phyloP scores from a whole-genome alignment of 805 yeast species.

The Teunomyces stri region DNA sequence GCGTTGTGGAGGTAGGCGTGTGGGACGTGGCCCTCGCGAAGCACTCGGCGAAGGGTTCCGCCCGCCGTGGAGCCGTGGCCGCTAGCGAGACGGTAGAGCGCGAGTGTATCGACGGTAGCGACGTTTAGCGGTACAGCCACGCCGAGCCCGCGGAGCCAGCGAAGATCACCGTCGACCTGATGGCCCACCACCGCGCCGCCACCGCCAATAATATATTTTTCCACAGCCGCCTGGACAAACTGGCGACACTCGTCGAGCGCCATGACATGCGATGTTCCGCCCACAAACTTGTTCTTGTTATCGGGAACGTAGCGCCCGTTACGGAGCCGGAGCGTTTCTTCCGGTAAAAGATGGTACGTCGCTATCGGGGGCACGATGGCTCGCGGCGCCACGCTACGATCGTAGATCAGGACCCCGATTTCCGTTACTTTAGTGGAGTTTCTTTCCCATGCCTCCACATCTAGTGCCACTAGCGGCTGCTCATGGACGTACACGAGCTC shows the following conservation, averaged over 20 bases:
- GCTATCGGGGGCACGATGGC: constrained; percentile 15
- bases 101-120: constrained; percentile 19
- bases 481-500: constrained; percentile 19
- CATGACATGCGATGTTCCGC: constrained; percentile 21
- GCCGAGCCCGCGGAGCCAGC: constrained; percentile 15
- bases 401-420: constrained; percentile 24
- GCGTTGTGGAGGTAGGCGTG: constrained; percentile 28
- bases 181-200: constrained; percentile 21
- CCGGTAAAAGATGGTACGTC: constrained; percentile 18
- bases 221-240: constrained; percentile 11
- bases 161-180: constrained; percentile 11
- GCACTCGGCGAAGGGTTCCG: constrained; percentile 20
- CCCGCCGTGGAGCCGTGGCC: constrained; percentile 9
- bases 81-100: constrained; percentile 13
- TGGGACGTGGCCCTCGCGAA: constrained; percentile 19
- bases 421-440: constrained; percentile 18
- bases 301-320: constrained; percentile 23
- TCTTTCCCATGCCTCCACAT: constrained; percentile 26
- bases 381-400: constrained; percentile 17
- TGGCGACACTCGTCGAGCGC: constrained; percentile 8
- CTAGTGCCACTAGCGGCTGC: constrained; percentile 23
- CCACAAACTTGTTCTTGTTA: constrained; percentile 18
- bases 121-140: constrained; percentile 7
- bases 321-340: constrained; percentile 14
- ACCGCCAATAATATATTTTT: constrained; percentile 14